Percentiles rank a stretch among this genome's conserved stretches.
These are phyloP conservation scores for Saksenaea oblongispora DNA, from an alignment of 371 early-diverging fungal genomes.

Conservation along the genomic window DNA sequence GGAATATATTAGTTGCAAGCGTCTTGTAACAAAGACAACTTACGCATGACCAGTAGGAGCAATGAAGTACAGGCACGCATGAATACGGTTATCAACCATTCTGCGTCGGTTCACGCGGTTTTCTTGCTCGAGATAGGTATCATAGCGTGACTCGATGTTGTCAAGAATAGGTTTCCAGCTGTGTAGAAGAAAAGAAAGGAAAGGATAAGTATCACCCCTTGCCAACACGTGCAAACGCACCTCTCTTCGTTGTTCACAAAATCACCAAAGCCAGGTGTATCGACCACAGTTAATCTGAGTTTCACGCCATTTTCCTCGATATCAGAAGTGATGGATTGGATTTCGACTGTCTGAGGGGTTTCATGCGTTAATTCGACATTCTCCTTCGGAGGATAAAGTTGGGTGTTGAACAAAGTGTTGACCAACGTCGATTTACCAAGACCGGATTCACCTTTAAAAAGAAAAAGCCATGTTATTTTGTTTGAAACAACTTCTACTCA, in stretches of 20 bases:
- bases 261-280: slow-evolving; percentile 94
- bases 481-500: neutral
- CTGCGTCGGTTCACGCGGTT: slow-evolving; percentile 84
- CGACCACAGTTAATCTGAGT: slow-evolving; percentile 90
- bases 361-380: slow-evolving; percentile 77
- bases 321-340: slow-evolving; percentile 87
- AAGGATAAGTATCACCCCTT: neutral
- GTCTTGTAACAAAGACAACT: slow-evolving; percentile 15
- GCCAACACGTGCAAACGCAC: slow-evolving; percentile 26
- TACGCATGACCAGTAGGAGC: slow-evolving; percentile 92
- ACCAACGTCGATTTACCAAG: slow-evolving; percentile 98
- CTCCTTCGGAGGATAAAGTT: slow-evolving; percentile 83
- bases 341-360: slow-evolving; percentile 88
- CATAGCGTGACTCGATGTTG: slow-evolving; percentile 93
- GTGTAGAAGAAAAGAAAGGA: neutral
- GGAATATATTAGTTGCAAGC: slow-evolving; percentile 1
- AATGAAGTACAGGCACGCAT: slow-evolving; percentile 98
- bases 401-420: slow-evolving; percentile 96
- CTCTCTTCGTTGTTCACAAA: slow-evolving; percentile 92
- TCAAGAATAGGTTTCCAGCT: slow-evolving; percentile 95
- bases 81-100: slow-evolving; percentile 91
- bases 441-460: slow-evolving; percentile 81
- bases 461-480: neutral
- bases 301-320: slow-evolving; percentile 86
- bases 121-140: slow-evolving; percentile 93